Base-by-base conservation (phyloP, 164 flowering plant genomes). In the Saururus chinensis region DNA sequence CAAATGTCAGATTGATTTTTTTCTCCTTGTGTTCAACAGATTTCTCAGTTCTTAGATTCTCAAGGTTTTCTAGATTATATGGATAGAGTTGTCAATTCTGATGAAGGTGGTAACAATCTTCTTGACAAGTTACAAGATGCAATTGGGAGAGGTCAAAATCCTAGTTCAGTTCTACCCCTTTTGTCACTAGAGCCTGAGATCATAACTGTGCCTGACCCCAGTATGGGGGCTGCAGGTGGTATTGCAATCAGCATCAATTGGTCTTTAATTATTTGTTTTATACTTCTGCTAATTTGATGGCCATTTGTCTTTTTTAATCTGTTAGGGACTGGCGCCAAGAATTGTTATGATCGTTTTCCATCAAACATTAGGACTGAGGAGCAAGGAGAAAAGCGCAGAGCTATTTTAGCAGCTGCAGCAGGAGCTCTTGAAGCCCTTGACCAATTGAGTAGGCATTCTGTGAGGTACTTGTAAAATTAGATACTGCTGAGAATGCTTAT, bases 121-220 rank as follows among this genome's bases (percentile, higher is more conserved):
- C 89, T 95, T 48, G 96, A 95, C 68, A 95, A 86, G 82, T 77
- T 95, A 71, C 99, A 95, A 87, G 97, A 93, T 82, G 96, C 97
- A 23, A 70, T 87, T 70, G 93, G 96, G 51, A 83, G 97, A 75
- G 95, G 96, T 60, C 96, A 95, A 81, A 85, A 88, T 71, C 96
- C 92, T 57, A 59, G 70, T 57, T 86, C 92, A 20, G 77, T 95
- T 73, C 66, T 95, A 69, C 91, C 96, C 11, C 75, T 82, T 42
- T 60, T 72, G 59, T 72, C 63, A 45, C 64, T 59, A 63, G 97
- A 90, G 60, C 90, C 81, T 63, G 99, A 95, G 76, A 81, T 87
- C 40, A 76, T 88, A 69, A 95, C 99, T 17, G 83, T 95, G 68
- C 78, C 96, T n/a, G 99, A 95, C 67, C 72, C 85, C 60, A 84